phyloP scores from a whole-genome alignment of 805 yeast species.

The Candida coleopterorum region DNA sequence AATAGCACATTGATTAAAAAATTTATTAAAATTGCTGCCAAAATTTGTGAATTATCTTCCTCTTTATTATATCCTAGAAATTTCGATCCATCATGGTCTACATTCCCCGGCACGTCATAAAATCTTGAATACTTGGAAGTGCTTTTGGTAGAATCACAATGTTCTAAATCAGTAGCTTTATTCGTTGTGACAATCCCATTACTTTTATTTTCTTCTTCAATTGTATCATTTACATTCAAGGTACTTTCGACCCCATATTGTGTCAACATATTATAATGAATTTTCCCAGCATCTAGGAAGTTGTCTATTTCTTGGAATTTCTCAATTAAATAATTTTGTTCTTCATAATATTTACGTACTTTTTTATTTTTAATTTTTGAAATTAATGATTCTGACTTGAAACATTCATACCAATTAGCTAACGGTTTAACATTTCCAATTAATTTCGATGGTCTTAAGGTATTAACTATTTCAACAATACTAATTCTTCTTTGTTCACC shows the following conservation, averaged over 20 bases:
- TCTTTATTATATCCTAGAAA: constrained; percentile 47
- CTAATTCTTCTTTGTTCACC: constrained; percentile 23
- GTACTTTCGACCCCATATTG: constrained; percentile 47
- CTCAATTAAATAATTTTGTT: constrained; percentile 58
- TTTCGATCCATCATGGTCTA: constrained; percentile 54
- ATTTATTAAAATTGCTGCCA: constrained; percentile 59
- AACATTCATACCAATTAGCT: constrained; percentile 28
- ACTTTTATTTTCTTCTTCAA: constrained; percentile 3
- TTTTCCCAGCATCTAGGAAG: constrained; percentile 60
- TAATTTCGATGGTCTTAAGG: constrained; percentile 26
- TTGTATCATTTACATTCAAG: constrained; percentile 1
- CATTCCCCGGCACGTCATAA: constrained; percentile 54
- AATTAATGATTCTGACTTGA: constrained; percentile 13
- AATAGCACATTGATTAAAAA: constrained; percentile 56
- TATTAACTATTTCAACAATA: constrained; percentile 9
- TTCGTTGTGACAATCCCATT: constrained; percentile 1
- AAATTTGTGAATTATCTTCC: constrained; percentile 40
- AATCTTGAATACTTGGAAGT: constrained; percentile 23
- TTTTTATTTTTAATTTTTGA: constrained; percentile 17
- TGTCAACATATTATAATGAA: constrained; percentile 59
- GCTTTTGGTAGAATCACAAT: constrained; percentile 3
- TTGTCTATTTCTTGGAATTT: constrained; percentile 57
- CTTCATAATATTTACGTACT: constrained; percentile 43
- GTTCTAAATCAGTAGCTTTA: constrained; percentile 8
- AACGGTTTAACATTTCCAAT: constrained; percentile 28